Conservation (phyloP, 2,329 filamentous ascomycete genomes). For the Hirsutella minnesotensis region DNA sequence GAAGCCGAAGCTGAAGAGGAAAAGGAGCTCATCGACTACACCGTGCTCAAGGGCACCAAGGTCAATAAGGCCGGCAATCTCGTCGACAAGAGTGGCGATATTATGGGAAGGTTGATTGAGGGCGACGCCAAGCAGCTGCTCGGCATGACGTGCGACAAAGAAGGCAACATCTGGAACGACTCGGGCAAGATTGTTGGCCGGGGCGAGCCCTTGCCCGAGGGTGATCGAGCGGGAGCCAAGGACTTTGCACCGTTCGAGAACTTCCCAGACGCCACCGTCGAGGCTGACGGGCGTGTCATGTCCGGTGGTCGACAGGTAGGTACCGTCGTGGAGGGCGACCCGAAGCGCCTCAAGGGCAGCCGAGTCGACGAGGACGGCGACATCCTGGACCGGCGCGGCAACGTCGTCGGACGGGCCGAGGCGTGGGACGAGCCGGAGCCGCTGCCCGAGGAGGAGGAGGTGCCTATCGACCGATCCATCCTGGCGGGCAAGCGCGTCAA, state of each 20-base stretch:
- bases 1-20: conserved; percentile 7
- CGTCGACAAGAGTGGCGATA: conserved; percentile 37
- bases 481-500: conserved; percentile 61
- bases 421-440: conserved; percentile 45
- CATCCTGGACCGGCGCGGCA: conserved; percentile 55
- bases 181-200: conserved; percentile 55
- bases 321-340: conserved; percentile 50
- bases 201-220: conserved; percentile 45
- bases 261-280: conserved; percentile 42
- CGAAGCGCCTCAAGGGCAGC: conserved; percentile 52
- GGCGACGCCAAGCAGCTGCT: conserved; percentile 52
- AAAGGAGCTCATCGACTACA: conserved; percentile 27
- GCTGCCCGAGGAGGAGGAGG: conserved; percentile 40
- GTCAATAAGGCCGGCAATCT: conserved; percentile 50
- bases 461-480: conserved; percentile 46
- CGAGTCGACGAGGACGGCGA: conserved; percentile 58
- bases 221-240: conserved; percentile 35
- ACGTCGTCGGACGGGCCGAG: conserved; percentile 54
- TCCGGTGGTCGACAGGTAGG: conserved; percentile 45
- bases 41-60: conserved; percentile 37
- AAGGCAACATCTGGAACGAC: conserved; percentile 62
- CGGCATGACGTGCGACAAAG: conserved; percentile 50
- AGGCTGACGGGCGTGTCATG: conserved; percentile 38
- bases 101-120: conserved; percentile 50
- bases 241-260: conserved; percentile 44